These are phyloP conservation scores for Penicillium sp. DNA, from an alignment of 2,329 filamentous ascomycete species.

Conservation along the genomic window DNA sequence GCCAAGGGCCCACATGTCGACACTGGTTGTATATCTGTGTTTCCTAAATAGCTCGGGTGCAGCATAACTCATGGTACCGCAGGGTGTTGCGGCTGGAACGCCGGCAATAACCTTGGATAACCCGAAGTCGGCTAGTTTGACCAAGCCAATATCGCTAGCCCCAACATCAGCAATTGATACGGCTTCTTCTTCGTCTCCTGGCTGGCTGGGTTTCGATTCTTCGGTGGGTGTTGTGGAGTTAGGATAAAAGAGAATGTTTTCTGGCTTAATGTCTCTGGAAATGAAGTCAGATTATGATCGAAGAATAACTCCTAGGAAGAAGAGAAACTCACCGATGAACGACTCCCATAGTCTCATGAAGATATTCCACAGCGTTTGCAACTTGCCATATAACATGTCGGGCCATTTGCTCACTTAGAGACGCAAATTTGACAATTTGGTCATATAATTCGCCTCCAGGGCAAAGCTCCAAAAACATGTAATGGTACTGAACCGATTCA, in stretches of 20 bases:
- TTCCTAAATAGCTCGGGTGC: conserved; percentile 11
- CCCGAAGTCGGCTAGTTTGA: conserved; percentile 12
- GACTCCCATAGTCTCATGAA: conserved; percentile 10
- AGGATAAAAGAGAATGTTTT: conserved; percentile 11
- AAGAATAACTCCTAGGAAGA: no score
- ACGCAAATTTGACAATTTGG: conserved; percentile 13
- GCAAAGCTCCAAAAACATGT: conserved; percentile 4
- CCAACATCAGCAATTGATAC: conserved; percentile 2
- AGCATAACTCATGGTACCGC: conserved; percentile 12
- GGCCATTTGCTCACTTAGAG: conserved; percentile 15
- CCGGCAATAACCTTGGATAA: conserved; percentile 10
- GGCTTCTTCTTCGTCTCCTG: conserved; percentile 9
- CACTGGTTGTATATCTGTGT: conserved; percentile 8
- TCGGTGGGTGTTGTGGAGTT: conserved; percentile 1
- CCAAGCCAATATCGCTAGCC: conserved; percentile 5
- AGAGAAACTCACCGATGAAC: conserved; percentile 7
- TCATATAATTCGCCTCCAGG: conserved; percentile 13
- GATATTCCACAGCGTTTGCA: conserved; percentile 9
- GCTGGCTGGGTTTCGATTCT: neutral
- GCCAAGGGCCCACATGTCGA: conserved; percentile 15
- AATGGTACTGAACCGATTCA: conserved; percentile 5
- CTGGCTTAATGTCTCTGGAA: conserved; percentile 13
- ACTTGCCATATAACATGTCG: conserved; percentile 15
- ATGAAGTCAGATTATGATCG: neutral
- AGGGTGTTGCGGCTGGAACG: conserved; percentile 6